A percentile compares a stretch with the other conserved stretches of the same genome.
These are phyloP conservation scores for Sinapis alba DNA, from an alignment of 441 rosid species.

Conservation along the genomic window DNA sequence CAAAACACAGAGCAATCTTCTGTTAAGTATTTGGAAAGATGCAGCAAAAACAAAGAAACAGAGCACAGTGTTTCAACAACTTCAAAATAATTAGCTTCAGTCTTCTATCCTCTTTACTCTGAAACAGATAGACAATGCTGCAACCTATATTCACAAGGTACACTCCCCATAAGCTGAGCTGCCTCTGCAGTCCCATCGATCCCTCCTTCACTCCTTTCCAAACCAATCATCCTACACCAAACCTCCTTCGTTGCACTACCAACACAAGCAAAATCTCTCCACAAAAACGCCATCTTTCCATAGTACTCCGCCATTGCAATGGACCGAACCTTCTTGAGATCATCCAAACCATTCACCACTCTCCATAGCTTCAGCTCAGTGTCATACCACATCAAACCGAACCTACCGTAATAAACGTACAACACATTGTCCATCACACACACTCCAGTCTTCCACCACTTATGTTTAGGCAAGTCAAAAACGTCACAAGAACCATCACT, in stretches of 20 bases:
- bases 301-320: constrained; percentile 21
- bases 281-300: constrained; percentile 5
- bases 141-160: background rate
- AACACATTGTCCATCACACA: constrained; percentile 20
- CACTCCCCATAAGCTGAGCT: background rate
- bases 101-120: background rate
- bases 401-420: constrained; percentile 2
- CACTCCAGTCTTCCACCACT: background rate
- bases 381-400: constrained; percentile 24
- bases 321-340: background rate
- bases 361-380: background rate
- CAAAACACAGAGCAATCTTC: too few relatives aligned
- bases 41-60: too few relatives aligned
- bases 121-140: background rate
- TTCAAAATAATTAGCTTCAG: background rate
- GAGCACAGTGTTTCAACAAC: background rate
- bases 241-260: background rate
- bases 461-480: background rate
- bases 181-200: background rate
- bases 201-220: background rate
- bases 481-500: constrained; percentile 15
- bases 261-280: background rate
- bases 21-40: too few relatives aligned
- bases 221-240: constrained; percentile 4
- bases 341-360: background rate